Evolutionary conservation across 352 stramenopile genomes (phyloP).

Genomic region (Pythium chondricola): DNA sequence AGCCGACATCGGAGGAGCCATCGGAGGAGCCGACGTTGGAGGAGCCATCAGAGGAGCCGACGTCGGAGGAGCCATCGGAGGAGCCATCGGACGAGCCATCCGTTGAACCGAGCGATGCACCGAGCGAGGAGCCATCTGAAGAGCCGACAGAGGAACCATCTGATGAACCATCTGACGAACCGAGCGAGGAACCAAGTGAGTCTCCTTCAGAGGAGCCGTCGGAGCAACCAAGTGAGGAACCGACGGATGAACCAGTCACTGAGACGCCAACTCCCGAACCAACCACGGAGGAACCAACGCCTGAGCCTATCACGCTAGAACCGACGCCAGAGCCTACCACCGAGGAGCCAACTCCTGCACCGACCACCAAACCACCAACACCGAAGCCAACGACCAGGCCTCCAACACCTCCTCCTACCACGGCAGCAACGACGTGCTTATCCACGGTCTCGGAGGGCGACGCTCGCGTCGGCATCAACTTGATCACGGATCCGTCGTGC

Average conservation of each 20-base stretch:
- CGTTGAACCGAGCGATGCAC: no score
- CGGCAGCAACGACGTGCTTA: slow-evolving; percentile 1
- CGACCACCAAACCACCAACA: not conserved
- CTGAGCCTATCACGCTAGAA: not conserved
- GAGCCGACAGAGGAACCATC: slow-evolving; percentile 1
- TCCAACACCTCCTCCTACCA: not conserved
- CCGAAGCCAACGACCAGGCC: not conserved
- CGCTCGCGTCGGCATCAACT: slow-evolving; percentile 9
- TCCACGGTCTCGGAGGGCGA: slow-evolving; percentile 13
- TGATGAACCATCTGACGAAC: not conserved
- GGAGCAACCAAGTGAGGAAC: not conserved
- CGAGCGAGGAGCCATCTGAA: not conserved
- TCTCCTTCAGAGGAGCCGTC: not conserved
- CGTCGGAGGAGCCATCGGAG: not conserved
- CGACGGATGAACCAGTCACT: not conserved
- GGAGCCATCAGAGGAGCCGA: not conserved
- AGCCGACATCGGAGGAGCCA: no score
- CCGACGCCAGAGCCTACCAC: not conserved
- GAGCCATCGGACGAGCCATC: not conserved
- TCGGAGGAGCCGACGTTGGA: not conserved
- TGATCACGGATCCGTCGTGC: slow-evolving; percentile 19
- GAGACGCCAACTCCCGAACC: not conserved
- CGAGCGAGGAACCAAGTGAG: slow-evolving; percentile 3
- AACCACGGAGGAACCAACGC: slow-evolving; percentile 2
- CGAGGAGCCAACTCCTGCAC: not conserved